phyloP scores from a whole-genome alignment of 495 filamentous ascomycete genomes.

The Pyrenopolyporus hunteri region DNA sequence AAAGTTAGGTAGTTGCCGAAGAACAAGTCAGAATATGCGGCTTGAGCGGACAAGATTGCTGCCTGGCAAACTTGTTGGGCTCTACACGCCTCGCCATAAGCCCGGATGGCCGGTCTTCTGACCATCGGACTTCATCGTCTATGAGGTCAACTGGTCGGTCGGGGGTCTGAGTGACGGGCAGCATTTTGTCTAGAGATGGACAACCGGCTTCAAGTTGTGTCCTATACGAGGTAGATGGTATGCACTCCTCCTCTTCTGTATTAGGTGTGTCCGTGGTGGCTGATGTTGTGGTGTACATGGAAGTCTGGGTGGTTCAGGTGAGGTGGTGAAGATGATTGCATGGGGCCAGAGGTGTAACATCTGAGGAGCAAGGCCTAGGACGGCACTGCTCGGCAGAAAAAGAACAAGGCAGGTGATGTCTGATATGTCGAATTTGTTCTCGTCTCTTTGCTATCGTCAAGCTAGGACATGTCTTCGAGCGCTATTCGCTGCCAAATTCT shows the following conservation, averaged over 20 bases:
- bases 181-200: conserved; percentile 8
- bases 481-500: conserved; percentile 58
- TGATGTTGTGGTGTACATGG: conserved; percentile 18
- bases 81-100: conserved; percentile 23
- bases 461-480: conserved; percentile 57
- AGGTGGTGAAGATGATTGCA: conserved; percentile 19
- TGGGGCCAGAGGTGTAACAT: conserved; percentile 28
- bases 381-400: conserved; percentile 39
- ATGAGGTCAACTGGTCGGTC: conserved; percentile 19
- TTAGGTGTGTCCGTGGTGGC: conserved; percentile 19
- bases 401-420: conserved; percentile 41
- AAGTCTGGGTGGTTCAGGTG: conserved; percentile 27
- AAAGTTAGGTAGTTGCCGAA: neutral
- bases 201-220: conserved; percentile 6
- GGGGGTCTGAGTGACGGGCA: conserved; percentile 5
- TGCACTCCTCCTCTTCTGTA: conserved; percentile 27
- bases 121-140: conserved; percentile 25
- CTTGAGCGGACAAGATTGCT: conserved; percentile 10
- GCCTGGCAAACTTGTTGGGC: conserved; percentile 27
- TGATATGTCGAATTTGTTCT: conserved; percentile 53
- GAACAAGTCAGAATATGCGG: conserved; percentile 29
- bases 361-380: conserved; percentile 33
- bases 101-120: conserved; percentile 8
- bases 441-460: conserved; percentile 66
- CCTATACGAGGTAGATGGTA: conserved; percentile 18